phyloP scores from a whole-genome alignment of 768 basidiomycete species.

The Lentinula boryana region DNA sequence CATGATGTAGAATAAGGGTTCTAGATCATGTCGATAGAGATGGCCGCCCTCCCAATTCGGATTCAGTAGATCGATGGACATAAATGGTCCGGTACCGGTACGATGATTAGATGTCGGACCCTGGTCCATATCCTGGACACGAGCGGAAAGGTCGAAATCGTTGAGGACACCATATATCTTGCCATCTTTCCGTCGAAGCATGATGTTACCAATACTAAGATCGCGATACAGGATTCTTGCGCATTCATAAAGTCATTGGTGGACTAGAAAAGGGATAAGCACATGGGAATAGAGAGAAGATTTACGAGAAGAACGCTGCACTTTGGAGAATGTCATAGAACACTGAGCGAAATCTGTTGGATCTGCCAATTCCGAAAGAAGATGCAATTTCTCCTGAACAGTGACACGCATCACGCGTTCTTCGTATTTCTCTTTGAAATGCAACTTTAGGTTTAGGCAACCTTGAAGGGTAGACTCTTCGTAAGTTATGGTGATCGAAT shows the following conservation, averaged over 20 bases:
- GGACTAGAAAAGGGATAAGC: constrained; percentile 1
- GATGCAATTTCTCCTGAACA: not conserved
- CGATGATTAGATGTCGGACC: not conserved
- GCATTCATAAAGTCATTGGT: constrained; percentile 6
- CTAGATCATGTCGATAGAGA: constrained; percentile 6
- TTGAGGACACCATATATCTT: constrained; percentile 9
- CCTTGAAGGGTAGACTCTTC: not conserved
- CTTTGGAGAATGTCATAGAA: constrained; percentile 2
- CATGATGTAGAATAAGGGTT: constrained; percentile 5
- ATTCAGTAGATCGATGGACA: not conserved
- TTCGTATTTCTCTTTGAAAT: not conserved
- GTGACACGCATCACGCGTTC: not conserved
- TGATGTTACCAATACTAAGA: constrained; percentile 11
- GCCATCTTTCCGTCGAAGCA: constrained; percentile 10
- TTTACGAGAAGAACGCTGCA: not conserved
- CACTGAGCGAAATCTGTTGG: not conserved
- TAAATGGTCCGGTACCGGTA: not conserved
- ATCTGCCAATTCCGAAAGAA: not conserved
- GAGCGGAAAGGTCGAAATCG: constrained; percentile 9
- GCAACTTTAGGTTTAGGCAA: not conserved
- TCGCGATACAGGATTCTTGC: constrained; percentile 11
- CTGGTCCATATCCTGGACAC: not conserved
- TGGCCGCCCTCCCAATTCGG: not conserved
- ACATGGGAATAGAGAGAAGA: not conserved
- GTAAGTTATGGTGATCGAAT: not conserved